Conservation (phyloP, 768 basidiomycete genomes). For the Dioszegia hungarica region DNA sequence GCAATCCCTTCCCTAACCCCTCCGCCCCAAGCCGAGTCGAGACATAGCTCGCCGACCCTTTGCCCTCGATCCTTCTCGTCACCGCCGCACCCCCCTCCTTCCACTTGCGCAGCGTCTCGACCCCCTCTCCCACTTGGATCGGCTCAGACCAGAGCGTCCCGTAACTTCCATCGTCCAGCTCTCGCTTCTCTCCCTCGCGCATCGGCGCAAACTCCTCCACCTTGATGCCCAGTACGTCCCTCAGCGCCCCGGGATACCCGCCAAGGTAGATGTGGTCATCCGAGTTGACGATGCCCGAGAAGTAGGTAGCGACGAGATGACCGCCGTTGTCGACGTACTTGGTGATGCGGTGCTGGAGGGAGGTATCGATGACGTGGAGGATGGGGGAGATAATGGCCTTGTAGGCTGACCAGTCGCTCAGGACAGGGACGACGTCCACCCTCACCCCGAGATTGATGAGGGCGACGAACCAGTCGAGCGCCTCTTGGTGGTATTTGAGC, state of each 20-base stretch:
- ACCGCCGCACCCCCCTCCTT: conserved; percentile 12
- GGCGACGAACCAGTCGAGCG: conserved; percentile 14
- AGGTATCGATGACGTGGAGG: conserved; percentile 10
- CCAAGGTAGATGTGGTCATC: conserved; percentile 16
- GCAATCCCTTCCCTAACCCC: conserved; percentile 5
- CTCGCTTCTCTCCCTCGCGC: background rate
- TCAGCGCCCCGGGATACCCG: conserved; percentile 16
- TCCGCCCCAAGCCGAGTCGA: conserved; percentile 8
- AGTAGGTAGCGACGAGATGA: conserved; percentile 21
- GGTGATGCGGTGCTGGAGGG: background rate
- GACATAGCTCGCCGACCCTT: conserved; percentile 14
- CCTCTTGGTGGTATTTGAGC: conserved; percentile 11
- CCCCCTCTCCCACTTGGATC: conserved; percentile 10
- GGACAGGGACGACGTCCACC: conserved; percentile 9
- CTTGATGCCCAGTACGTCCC: conserved; percentile 13
- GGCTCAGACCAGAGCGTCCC: conserved; percentile 14
- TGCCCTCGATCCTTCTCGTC: background rate
- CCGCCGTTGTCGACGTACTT: conserved; percentile 14
- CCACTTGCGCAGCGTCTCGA: conserved; percentile 4
- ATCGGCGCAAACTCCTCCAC: conserved; percentile 18
- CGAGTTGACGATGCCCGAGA: conserved; percentile 18
- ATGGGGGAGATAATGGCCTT: conserved; percentile 12
- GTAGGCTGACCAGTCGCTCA: conserved; percentile 5
- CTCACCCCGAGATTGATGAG: conserved; percentile 10
- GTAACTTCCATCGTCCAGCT: conserved; percentile 11